Percentiles rank a stretch among this genome's conserved stretches.
These are phyloP conservation scores for Tetrapisispora nanseiensis DNA, from an alignment of 805 yeast species.

Conservation along the genomic window DNA sequence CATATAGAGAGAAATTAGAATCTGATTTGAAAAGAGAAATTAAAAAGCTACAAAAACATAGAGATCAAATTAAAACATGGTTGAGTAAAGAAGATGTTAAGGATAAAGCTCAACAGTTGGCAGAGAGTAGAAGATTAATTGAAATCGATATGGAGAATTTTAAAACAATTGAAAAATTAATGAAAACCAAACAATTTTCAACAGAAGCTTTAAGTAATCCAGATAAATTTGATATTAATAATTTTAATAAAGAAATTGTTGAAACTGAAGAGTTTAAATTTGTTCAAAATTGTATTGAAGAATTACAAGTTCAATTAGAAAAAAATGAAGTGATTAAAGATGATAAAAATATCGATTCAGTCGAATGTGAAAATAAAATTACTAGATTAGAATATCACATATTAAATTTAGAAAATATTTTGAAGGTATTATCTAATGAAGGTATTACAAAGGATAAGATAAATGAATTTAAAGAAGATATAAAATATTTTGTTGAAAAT, in stretches of 20 bases:
- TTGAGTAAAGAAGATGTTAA: slow-evolving; percentile 82
- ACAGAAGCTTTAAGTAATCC: slow-evolving; percentile 82
- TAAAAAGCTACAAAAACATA: slow-evolving; percentile 81
- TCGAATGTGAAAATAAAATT: slow-evolving; percentile 37
- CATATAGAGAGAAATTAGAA: slow-evolving; percentile 91
- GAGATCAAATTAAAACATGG: slow-evolving; percentile 96
- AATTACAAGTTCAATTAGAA: slow-evolving; percentile 73
- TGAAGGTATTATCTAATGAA: slow-evolving; percentile 71
- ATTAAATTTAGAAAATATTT: slow-evolving; percentile 63
- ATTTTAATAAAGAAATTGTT: slow-evolving; percentile 72
- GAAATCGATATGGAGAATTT: slow-evolving; percentile 88
- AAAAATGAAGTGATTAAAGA: slow-evolving; percentile 62
- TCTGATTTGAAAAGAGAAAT: slow-evolving; percentile 88
- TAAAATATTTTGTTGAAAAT: slow-evolving; percentile 85
- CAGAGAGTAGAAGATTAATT: slow-evolving; percentile 65
- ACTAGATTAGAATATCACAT: slow-evolving; percentile 77
- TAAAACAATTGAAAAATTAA: slow-evolving; percentile 85
- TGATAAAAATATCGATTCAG: neutral
- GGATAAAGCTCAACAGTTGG: slow-evolving; percentile 63
- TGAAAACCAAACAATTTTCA: slow-evolving; percentile 89
- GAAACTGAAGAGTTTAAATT: slow-evolving; percentile 65
- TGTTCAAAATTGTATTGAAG: slow-evolving; percentile 63
- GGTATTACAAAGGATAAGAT: slow-evolving; percentile 69
- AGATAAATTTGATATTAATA: slow-evolving; percentile 32
- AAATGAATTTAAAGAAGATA: slow-evolving; percentile 74